A percentile compares a stretch with the other conserved stretches of the same genome.
phyloP scores from a whole-genome alignment of 306 rosid genomes.

The Hippophae rhamnoides region DNA sequence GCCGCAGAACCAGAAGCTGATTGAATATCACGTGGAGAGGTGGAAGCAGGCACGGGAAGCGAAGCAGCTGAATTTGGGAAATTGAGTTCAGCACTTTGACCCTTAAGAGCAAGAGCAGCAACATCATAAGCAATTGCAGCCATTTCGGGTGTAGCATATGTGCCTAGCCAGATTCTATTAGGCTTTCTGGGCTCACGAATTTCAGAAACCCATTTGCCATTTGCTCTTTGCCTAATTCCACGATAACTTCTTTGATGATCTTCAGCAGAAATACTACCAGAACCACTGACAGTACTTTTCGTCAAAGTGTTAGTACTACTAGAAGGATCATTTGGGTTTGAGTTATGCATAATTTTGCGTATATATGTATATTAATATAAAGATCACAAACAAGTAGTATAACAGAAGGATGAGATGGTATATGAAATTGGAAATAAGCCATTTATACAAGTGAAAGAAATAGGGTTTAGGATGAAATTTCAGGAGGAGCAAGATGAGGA shows the following conservation, averaged over 20 bases:
- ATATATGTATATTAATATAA: neutral
- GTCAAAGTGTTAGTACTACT: neutral
- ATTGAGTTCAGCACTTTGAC: slow-evolving; percentile 57
- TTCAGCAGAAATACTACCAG: slow-evolving; percentile 5
- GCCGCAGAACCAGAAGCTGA: slow-evolving; percentile 76
- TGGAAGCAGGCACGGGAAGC: slow-evolving; percentile 66
- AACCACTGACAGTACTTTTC: neutral
- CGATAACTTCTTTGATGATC: slow-evolving; percentile 33
- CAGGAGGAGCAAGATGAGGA: neutral
- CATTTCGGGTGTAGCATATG: slow-evolving; percentile 82
- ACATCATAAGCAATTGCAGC: slow-evolving; percentile 92
- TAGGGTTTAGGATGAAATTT: neutral
- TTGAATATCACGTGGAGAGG: slow-evolving; percentile 69
- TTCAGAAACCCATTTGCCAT: slow-evolving; percentile 55
- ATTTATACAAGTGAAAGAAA: slow-evolving; percentile 30
- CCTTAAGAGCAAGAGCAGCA: slow-evolving; percentile 84
- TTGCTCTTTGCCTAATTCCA: slow-evolving; percentile 42
- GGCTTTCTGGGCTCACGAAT: slow-evolving; percentile 43
- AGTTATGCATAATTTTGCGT: slow-evolving; percentile 14
- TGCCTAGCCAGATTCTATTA: slow-evolving; percentile 75
- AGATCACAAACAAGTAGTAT: neutral
- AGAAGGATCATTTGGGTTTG: slow-evolving; percentile 10
- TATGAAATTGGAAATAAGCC: slow-evolving; percentile 24
- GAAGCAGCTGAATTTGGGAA: slow-evolving; percentile 80
- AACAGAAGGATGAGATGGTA: slow-evolving; percentile 2